A percentile compares a stretch with the other conserved stretches of the same genome.
phyloP scores from a whole-genome alignment of 2,329 filamentous ascomycete genomes.

The Clonostachys chloroleuca region DNA sequence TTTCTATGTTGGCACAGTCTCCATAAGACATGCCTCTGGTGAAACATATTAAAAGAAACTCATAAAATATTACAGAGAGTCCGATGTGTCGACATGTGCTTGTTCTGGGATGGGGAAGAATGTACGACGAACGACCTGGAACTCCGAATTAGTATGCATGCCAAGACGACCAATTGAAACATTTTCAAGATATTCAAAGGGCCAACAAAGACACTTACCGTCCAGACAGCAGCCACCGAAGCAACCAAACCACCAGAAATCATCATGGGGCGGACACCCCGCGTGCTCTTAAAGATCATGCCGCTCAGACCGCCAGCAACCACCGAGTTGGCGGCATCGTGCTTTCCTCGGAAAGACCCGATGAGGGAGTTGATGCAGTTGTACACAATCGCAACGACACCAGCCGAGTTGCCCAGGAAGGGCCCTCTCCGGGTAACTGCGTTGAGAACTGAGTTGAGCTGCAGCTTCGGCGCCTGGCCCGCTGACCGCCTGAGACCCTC shows the following conservation, averaged over 20 bases:
- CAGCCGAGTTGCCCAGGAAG: constrained; percentile 93
- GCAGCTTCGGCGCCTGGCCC: constrained; percentile 77
- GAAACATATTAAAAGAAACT: no score
- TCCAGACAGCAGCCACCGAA: constrained; percentile 80
- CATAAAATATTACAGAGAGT: constrained; percentile 3
- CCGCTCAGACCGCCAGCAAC: constrained; percentile 82
- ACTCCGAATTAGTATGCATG: background rate
- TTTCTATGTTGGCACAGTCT: no score
- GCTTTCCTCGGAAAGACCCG: constrained; percentile 75
- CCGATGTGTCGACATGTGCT: constrained; percentile 4
- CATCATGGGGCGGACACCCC: constrained; percentile 85
- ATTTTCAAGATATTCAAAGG: background rate
- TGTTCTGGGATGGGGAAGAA: constrained; percentile 33
- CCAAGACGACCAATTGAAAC: background rate
- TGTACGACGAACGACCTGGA: constrained; percentile 30
- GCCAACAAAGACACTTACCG: constrained; percentile 56
- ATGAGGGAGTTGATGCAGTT: constrained; percentile 87
- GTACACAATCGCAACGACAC: constrained; percentile 93
- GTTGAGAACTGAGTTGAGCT: constrained; percentile 92
- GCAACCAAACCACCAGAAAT: constrained; percentile 91
- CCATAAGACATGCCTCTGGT: no score
- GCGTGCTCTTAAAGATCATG: constrained; percentile 94
- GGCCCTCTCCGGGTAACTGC: constrained; percentile 88
- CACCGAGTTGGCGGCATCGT: constrained; percentile 87
- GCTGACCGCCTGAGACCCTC: constrained; percentile 83